Evolutionary conservation across 1,139 yeast species (phyloP), one percentile per base, ranked within the genome.

Genomic region (Zygosaccharomyces pseudobailii): DNA sequence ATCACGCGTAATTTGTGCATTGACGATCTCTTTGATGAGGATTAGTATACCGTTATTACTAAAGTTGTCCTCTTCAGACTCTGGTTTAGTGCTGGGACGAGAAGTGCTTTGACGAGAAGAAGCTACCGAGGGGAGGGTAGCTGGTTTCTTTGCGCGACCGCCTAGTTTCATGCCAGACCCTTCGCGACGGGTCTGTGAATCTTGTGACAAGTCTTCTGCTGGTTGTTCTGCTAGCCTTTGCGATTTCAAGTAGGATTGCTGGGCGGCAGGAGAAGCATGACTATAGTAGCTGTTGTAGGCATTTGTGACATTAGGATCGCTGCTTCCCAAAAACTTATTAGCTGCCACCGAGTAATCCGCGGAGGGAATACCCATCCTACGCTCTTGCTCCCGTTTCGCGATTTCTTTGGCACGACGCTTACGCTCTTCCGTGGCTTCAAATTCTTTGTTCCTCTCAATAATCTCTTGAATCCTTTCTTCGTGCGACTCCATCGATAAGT

Each of bases 391-490:
- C 61, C 82, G 84, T 68, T 95, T 81, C 63, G 90, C 96, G 55
- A 94, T 85, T 69, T 92, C 97, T 69, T 86, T 87, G 42, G 97
- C 98, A 67, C 88, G 84, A 69, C 95, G 86, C 72, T 90, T 92
- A 69, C 97, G 84, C 70, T 92, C 97, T 69, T 92, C 98, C 44
- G 89, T 84, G 38, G 98, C 98, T 70, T 92, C 98, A 64, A 88
- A 75, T 71, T 92, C 98, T 71, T 92, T 94, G 71, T 92, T 92
- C 66, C 95, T 82, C 69, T 92, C 97, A 61, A 94, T 92, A 65
- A 92, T 90, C 67, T 94, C 97, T 73, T 92, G 97, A 62, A 94
- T 90, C 74, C 88, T 90, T 71, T 94, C 99, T 70, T 94, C 98
- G 65, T 92, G 97, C 35, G 96, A 86, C 70, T 94, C 97, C 98